These are phyloP conservation scores for Dipodascus geniculatus DNA, from an alignment of 805 yeast genomes.

Conservation along the genomic window DNA sequence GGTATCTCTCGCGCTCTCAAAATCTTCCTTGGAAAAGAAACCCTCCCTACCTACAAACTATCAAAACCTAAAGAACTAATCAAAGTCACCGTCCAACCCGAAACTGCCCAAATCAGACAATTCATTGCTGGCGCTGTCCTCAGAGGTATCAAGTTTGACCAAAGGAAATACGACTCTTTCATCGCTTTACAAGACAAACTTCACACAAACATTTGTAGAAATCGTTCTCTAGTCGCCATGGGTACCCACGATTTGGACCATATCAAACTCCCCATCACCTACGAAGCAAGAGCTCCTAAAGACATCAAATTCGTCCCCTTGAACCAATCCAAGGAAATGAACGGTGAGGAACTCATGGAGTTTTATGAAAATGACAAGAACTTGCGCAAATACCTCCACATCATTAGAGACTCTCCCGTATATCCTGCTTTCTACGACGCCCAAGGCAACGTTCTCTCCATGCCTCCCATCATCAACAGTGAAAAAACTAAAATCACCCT, in stretches of 20 bases:
- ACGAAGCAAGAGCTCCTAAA: slow-evolving; percentile 71
- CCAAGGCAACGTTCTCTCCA: slow-evolving; percentile 65
- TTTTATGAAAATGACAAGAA: slow-evolving; percentile 87
- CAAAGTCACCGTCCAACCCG: slow-evolving; percentile 60
- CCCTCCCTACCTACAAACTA: slow-evolving; percentile 57
- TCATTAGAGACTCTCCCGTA: slow-evolving; percentile 78
- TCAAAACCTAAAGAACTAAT: slow-evolving; percentile 48
- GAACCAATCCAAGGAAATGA: slow-evolving; percentile 37
- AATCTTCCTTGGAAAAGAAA: slow-evolving; percentile 64
- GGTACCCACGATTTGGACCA: slow-evolving; percentile 94
- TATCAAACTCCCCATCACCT: slow-evolving; percentile 63
- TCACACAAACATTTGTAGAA: slow-evolving; percentile 91
- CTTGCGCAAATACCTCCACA: slow-evolving; percentile 76
- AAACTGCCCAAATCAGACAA: slow-evolving; percentile 70
- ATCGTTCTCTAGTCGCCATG: slow-evolving; percentile 94
- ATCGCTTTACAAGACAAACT: slow-evolving; percentile 92
- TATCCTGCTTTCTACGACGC: slow-evolving; percentile 84
- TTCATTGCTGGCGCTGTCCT: slow-evolving; percentile 92
- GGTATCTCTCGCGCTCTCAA: slow-evolving; percentile 94
- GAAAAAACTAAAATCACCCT: slow-evolving; percentile 79
- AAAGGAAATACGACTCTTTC: slow-evolving; percentile 84
- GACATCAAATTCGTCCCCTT: slow-evolving; percentile 43
- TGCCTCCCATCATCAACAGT: slow-evolving; percentile 96
- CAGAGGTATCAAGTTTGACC: slow-evolving; percentile 70
- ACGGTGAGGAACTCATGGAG: slow-evolving; percentile 72